Conservation (phyloP, 1,284 basidiomycete species). For the Thelephora terrestris region DNA sequence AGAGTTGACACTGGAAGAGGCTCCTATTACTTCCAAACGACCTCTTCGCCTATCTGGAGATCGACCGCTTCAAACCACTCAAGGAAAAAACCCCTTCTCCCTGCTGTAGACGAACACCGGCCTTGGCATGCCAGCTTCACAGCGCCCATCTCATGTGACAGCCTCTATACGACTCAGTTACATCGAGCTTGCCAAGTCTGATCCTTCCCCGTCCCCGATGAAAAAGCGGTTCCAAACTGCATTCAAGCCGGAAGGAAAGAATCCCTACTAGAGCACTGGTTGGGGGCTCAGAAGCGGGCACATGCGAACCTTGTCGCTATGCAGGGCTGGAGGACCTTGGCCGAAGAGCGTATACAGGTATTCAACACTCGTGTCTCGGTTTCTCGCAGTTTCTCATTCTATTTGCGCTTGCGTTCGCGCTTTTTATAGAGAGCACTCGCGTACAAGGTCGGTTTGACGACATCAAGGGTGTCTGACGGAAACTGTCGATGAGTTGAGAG, state of each 20-base stretch:
- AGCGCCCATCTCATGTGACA: slow-evolving; percentile 41
- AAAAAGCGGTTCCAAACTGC: slow-evolving; percentile 42
- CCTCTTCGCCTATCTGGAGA: background rate
- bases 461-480: no score
- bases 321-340: slow-evolving; percentile 65
- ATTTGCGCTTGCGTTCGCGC: slow-evolving; percentile 14
- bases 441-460: slow-evolving; percentile 61
- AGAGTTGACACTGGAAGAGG: background rate
- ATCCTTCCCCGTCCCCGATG: slow-evolving; percentile 31
- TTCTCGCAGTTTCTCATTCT: background rate
- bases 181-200: slow-evolving; percentile 21
- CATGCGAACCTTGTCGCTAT: slow-evolving; percentile 48
- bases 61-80: slow-evolving; percentile 16
- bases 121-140: slow-evolving; percentile 67
- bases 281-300: slow-evolving; percentile 32
- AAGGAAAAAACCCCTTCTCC: slow-evolving; percentile 39
- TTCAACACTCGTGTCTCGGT: slow-evolving; percentile 9
- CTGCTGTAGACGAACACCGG: slow-evolving; percentile 42
- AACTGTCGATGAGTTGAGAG: no score
- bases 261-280: slow-evolving; percentile 65
- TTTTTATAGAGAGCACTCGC: slow-evolving; percentile 43
- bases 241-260: slow-evolving; percentile 55
- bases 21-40: background rate
- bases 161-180: slow-evolving; percentile 44
- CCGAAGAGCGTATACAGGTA: slow-evolving; percentile 78